Evolutionary conservation across 108 stramenopile genomes (phyloP), one percentile per base, ranked within the genome.

Genomic region (Skeletonema costatum): DNA sequence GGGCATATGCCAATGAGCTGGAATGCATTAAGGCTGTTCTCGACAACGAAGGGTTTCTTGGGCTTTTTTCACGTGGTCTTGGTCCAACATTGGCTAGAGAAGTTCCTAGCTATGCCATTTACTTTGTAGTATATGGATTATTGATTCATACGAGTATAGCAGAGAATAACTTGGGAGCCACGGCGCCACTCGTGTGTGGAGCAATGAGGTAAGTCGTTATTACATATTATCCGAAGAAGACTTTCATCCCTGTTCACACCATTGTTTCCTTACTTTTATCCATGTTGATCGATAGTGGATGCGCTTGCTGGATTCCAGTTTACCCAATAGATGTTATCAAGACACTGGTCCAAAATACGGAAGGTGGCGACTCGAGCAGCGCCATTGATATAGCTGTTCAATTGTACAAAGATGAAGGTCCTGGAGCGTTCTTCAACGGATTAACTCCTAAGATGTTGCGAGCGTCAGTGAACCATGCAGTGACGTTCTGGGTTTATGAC

Each of bases 291-390:
- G 39, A 66, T 48, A 78, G 79, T 71, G 75, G 79, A 7, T 72
- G 70, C 9, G 75, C 76, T 5, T 77, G 74, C 36, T 86, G 86
- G 86, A 77, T 83, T 14, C 79, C 82, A 67, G 78, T 86, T 4
- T 86, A 86, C 35, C 86, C 86, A 29, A 76, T 84, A 3, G 83
- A 86, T 58, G 86, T 86, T 0, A 83, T 86, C 31, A 86, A 86
- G 63, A 86, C 86, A n/a, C 56, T 70, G 8, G 74, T 84, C 32
- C 86, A 86, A 56, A 78, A 74, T 25, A 76, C 74, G 11, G 68
- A 78, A 25, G 75, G 72, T 9, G 73, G 67, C 4, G 67, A 58
- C 42, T 63, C 60, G 21, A 30, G 35, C 72, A 80, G 59, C 62
- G 59, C 77, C 12, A 58, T 77, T 17, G 80, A 64, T 35, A 67